These are phyloP conservation scores for Collybia mongolica DNA, from an alignment of 768 basidiomycete genomes.

Conservation along the genomic window DNA sequence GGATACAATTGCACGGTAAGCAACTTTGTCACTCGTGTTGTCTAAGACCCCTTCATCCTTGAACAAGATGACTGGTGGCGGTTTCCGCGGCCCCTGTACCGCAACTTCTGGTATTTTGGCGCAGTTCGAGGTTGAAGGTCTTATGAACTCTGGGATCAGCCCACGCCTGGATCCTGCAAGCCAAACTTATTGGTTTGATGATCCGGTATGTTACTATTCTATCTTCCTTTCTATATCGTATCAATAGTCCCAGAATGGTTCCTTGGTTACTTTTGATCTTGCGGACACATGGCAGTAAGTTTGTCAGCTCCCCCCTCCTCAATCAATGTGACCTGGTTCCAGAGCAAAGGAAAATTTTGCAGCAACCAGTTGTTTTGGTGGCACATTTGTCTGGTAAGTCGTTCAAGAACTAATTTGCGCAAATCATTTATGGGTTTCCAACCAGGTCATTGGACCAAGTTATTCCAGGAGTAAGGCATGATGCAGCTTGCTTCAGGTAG, in stretches of 20 bases:
- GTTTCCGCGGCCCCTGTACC: slow-evolving; percentile 12
- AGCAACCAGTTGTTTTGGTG: slow-evolving; percentile 13
- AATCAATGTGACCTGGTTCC: no score
- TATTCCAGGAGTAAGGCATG: no score
- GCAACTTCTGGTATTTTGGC: slow-evolving; percentile 8
- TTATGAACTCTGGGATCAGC: slow-evolving; percentile 4
- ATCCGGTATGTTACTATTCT: background rate
- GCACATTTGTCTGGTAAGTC: slow-evolving; percentile 14
- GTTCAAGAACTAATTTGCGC: no score
- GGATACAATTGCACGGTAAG: slow-evolving; percentile 11
- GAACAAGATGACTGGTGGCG: slow-evolving; percentile 14
- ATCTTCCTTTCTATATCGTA: background rate
- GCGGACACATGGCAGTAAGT: slow-evolving; percentile 14
- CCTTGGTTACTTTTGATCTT: slow-evolving; percentile 15
- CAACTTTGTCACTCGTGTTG: background rate
- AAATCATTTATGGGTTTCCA: no score
- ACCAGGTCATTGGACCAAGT: no score
- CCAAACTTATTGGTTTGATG: slow-evolving; percentile 16
- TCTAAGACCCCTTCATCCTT: background rate
- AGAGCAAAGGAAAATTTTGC: slow-evolving; percentile 12
- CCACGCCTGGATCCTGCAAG: slow-evolving; percentile 10
- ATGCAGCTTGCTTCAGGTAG: no score
- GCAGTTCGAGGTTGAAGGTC: slow-evolving; percentile 13
- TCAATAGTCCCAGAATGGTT: background rate
- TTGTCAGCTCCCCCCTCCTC: background rate